Evolutionary conservation across 177 flowering plant species (phyloP).

Genomic region (Tripterygium wilfordii): DNA sequence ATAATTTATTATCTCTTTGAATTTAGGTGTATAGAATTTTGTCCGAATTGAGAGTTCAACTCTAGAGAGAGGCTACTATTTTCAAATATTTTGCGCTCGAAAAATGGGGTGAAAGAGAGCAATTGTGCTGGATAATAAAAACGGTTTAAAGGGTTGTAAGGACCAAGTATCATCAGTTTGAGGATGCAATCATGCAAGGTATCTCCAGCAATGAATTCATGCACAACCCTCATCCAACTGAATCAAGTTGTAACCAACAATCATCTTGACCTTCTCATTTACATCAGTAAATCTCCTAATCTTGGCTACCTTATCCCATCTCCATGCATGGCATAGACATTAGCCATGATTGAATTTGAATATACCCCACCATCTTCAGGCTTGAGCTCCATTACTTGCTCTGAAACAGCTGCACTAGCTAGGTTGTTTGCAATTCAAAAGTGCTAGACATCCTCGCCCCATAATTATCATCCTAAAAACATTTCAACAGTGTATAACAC

Average conservation of each 20-base stretch:
- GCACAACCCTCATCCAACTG: constrained; percentile 35
- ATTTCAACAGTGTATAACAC: too few species aligned
- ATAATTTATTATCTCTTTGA: too few species aligned
- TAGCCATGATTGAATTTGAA: constrained; percentile 58
- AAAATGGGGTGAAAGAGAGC: too few species aligned
- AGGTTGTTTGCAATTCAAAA: constrained; percentile 63
- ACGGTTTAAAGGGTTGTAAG: too few species aligned
- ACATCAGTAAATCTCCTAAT: constrained; percentile 39
- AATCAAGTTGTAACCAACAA: constrained; percentile 54
- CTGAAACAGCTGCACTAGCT: too few species aligned
- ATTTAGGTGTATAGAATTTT: too few species aligned
- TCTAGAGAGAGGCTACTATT: too few species aligned
- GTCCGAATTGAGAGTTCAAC: too few species aligned
- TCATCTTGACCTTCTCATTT: constrained; percentile 35
- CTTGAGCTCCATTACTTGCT: constrained; percentile 45
- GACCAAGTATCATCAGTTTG: constrained; percentile 28
- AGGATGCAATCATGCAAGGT: constrained; percentile 48
- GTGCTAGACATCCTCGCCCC: constrained; percentile 65
- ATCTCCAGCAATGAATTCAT: constrained; percentile 64
- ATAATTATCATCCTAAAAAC: constrained; percentile 72
- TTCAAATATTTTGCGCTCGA: too few species aligned
- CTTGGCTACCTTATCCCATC: constrained; percentile 65
- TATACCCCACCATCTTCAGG: constrained; percentile 79
- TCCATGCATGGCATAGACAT: constrained; percentile 52
- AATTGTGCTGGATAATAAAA: too few species aligned